Evolutionary conservation across 495 filamentous ascomycete species (phyloP).

Genomic region (Penicillium waksmanii): DNA sequence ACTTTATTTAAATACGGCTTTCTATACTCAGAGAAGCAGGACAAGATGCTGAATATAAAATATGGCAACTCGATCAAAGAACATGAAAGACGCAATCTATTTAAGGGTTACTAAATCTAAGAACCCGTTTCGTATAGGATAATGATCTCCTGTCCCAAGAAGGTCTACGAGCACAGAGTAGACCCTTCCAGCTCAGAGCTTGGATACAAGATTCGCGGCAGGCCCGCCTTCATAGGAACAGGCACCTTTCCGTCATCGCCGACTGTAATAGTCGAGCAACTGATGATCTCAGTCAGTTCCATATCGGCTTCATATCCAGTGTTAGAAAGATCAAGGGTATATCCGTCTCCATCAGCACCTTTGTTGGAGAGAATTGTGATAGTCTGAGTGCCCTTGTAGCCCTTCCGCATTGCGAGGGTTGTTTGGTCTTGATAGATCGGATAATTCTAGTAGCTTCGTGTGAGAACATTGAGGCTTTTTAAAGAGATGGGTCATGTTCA

Average conservation of each 20-base stretch:
- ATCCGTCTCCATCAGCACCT: constrained; percentile 49
- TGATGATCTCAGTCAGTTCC: constrained; percentile 48
- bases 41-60: no score
- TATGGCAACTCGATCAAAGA: no score
- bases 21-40: no score
- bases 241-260: constrained; percentile 35
- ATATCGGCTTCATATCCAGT: constrained; percentile 42
- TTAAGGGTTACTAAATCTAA: no score
- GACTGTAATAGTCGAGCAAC: constrained; percentile 45
- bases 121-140: no score
- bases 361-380: constrained; percentile 65
- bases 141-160: background rate
- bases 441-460: constrained; percentile 38
- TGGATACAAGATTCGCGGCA: constrained; percentile 37
- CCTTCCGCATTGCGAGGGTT: constrained; percentile 70
- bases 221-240: constrained; percentile 38
- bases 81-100: no score
- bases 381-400: constrained; percentile 53
- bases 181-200: constrained; percentile 17
- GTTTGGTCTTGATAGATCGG: constrained; percentile 59
- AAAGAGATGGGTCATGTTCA: background rate
- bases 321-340: constrained; percentile 49
- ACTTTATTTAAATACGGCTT: no score
- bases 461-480: background rate
- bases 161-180: constrained; percentile 16